Base-by-base conservation (phyloP, 257 asterid genomes). In the Nicotiana benthamiana region DNA sequence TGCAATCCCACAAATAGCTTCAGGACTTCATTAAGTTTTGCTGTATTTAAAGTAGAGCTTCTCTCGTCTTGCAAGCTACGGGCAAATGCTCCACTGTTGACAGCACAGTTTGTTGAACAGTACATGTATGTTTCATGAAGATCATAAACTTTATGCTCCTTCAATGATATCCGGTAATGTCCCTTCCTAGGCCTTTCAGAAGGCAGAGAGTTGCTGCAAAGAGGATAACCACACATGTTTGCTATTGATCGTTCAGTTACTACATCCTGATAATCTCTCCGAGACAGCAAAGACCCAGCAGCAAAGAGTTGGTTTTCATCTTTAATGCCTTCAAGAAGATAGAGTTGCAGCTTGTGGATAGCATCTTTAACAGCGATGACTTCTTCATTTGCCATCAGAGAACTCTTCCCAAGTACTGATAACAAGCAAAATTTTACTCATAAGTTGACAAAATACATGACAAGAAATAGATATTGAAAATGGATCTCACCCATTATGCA, bases 111-210 rank as follows among this genome's bases (percentile, higher is more conserved):
- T 28, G 90, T 84, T 36, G 97, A 93, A 90, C 99, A 96, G 86
- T 89, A 96, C 95, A 87, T 85, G 83, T 90, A 90, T 4, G 99
- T 91, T 84, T 94, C 99, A 22, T 93, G 94, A 86, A 94, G 94
- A 86, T 92, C 98, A 48, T 94, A 96, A 65, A 94, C 97, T 80
- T 87, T 92, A 82, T 96, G 98, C 89, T 96, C 98, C 92, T 86
- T 92, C 68, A 92, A 84, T 3, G 99, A 92, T 87, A 96, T 89
- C 34, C 93, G 94, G 77, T 91, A 94, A 20, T 82, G 91, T 6
- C 99, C 98, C 86, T 94, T 94, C 86, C 86, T 72, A 60, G 94
- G 91, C 61, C 88, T 79, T 82, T 92, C 94, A 10, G 89, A 83
- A 56, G 97, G 95, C 83, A 94, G 84, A 30, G 83, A 57, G 59